Percentiles rank a stretch among this genome's conserved stretches.
Conservation (phyloP, 1,284 basidiomycete species). For the Microbotryum lychnidis-dioicae region DNA sequence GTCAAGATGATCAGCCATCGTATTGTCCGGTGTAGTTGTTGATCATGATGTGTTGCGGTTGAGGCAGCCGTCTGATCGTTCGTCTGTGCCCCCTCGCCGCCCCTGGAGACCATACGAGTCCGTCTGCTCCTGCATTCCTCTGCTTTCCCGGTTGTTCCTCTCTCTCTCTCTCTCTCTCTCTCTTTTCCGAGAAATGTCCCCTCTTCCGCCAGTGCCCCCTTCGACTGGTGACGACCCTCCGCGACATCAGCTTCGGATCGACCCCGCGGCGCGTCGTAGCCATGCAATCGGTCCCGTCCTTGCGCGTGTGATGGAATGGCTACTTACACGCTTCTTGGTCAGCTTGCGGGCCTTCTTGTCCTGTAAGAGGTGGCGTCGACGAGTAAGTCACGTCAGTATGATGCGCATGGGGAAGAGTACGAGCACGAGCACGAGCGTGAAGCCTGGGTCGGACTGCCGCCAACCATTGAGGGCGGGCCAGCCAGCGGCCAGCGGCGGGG, state of each 20-base stretch:
- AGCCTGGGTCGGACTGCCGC: no score
- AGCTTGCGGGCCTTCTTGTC: constrained; percentile 98
- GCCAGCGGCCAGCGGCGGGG: no score
- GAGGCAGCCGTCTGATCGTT: no score
- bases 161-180: not conserved
- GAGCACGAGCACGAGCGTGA: not conserved
- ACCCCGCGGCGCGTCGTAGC: not conserved
- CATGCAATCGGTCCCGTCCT: not conserved
- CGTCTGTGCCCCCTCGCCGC: no score
- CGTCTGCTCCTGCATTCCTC: not conserved
- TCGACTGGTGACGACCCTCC: not conserved
- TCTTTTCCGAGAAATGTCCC: no score
- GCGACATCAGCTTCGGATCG: not conserved
- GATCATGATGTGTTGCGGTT: no score
- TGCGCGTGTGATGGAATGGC: not conserved
- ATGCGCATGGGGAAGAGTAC: constrained; percentile 1
- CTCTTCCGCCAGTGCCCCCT: not conserved
- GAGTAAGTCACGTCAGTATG: not conserved
- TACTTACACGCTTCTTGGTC: constrained; percentile 89
- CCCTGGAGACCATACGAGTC: no score
- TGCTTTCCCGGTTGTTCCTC: not conserved
- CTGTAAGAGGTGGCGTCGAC: constrained; percentile 41
- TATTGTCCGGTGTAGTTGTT: no score
- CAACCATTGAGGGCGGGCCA: no score
- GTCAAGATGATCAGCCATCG: not conserved